Evolutionary conservation across 129 eudicot genomes (phyloP).

Genomic region (Erigeron canadensis): DNA sequence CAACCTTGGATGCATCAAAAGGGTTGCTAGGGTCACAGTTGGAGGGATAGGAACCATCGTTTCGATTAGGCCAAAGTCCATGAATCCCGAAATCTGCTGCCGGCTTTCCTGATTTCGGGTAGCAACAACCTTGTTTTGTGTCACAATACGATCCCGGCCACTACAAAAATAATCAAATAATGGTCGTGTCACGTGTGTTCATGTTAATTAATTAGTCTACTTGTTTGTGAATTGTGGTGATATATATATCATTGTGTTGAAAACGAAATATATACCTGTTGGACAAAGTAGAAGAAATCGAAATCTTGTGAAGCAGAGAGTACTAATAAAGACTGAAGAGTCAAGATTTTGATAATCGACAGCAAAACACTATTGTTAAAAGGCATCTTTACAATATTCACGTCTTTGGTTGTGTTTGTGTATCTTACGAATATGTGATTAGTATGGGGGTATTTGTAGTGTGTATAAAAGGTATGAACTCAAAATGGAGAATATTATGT

Average conservation of each 20-base stretch:
- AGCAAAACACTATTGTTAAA: slow-evolving; percentile 2
- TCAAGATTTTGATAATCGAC: slow-evolving; percentile 6
- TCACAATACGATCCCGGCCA: slow-evolving; percentile 83
- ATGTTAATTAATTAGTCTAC: too few species aligned
- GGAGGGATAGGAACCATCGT: slow-evolving; percentile 60
- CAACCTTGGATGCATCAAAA: slow-evolving; percentile 60
- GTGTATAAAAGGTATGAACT: slow-evolving; percentile 9
- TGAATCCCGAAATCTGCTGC: slow-evolving; percentile 65
- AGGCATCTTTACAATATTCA: slow-evolving; percentile 13
- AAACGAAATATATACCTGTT: slow-evolving; percentile 37
- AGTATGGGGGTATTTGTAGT: slow-evolving; percentile 19
- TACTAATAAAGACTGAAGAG: slow-evolving; percentile 32
- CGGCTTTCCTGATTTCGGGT: slow-evolving; percentile 68
- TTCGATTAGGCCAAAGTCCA: slow-evolving; percentile 79
- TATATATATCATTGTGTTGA: neutral
- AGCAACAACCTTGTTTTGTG: slow-evolving; percentile 57
- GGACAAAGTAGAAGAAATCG: slow-evolving; percentile 82
- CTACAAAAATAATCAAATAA: slow-evolving; percentile 27
- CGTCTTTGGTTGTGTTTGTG: neutral
- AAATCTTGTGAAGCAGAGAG: slow-evolving; percentile 41
- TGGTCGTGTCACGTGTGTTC: too few species aligned
- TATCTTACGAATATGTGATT: neutral
- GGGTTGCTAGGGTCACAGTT: slow-evolving; percentile 50
- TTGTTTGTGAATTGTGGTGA: neutral
- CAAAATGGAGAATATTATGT: slow-evolving; percentile 4